phyloP scores from a whole-genome alignment of 2,329 filamentous ascomycete species.

The Apiospora rasikravindrae region DNA sequence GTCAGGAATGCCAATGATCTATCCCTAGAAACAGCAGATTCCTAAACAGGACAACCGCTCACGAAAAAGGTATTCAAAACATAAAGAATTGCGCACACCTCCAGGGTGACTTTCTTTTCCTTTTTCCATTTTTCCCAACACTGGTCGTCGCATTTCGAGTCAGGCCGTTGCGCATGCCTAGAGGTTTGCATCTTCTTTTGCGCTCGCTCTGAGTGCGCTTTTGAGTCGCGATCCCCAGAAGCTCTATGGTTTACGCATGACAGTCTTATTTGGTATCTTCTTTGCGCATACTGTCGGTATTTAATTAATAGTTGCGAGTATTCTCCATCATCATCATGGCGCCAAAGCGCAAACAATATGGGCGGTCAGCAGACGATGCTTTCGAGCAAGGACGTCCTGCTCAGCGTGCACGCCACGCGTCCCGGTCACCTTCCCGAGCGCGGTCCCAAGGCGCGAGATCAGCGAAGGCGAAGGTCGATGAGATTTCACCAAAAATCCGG shows the following conservation, averaged over 20 bases:
- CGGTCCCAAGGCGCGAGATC: not conserved
- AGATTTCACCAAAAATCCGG: slow-evolving; percentile 37
- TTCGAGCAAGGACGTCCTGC: not conserved
- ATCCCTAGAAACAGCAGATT: slow-evolving; percentile 17
- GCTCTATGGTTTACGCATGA: not conserved
- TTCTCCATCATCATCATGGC: slow-evolving; percentile 16
- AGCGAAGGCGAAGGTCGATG: slow-evolving; percentile 17
- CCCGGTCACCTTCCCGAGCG: not conserved
- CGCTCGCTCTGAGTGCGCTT: slow-evolving; percentile 6
- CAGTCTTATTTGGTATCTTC: not conserved
- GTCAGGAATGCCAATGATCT: slow-evolving; percentile 5
- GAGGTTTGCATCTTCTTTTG: slow-evolving; percentile 8
- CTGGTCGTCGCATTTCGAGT: slow-evolving; percentile 2
- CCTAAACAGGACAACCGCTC: slow-evolving; percentile 3
- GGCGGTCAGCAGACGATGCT: not conserved
- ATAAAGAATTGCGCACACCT: not conserved
- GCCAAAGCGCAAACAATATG: slow-evolving; percentile 15
- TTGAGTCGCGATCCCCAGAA: not conserved
- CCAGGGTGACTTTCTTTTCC: slow-evolving; percentile 9
- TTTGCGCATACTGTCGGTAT: not conserved
- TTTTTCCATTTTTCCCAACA: not conserved
- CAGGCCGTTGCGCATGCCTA: slow-evolving; percentile 6
- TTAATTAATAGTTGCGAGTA: not conserved
- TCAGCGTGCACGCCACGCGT: not conserved
- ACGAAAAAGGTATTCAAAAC: not conserved